A percentile compares a stretch with the other conserved stretches of the same genome.
phyloP scores from a whole-genome alignment of 2,329 filamentous ascomycete species.

The Colletotrichum lindemuthianum region DNA sequence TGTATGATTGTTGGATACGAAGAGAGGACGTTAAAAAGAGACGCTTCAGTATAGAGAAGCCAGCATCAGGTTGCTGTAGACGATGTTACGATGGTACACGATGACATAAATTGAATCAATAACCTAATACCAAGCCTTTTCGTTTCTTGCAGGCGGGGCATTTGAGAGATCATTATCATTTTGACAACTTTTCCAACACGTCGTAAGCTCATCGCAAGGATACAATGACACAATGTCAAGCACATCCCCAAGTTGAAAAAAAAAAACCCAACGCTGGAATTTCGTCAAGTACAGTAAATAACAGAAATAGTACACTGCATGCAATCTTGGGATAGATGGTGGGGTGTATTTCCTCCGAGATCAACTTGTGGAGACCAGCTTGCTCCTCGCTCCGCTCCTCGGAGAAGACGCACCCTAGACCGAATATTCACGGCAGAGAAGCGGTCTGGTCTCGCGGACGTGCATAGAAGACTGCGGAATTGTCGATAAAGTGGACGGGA shows the following conservation, averaged over 20 bases:
- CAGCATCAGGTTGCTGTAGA: slow-evolving; percentile 23
- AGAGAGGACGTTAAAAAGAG: slow-evolving; percentile 7
- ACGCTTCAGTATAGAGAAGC: slow-evolving; percentile 33
- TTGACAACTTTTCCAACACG: too few species aligned
- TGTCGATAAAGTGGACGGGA: not conserved
- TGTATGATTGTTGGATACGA: slow-evolving; percentile 17
- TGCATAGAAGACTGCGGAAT: slow-evolving; percentile 9
- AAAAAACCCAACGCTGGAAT: not conserved
- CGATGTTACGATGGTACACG: slow-evolving; percentile 35
- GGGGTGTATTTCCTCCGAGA: not conserved
- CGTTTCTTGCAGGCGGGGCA: too few species aligned
- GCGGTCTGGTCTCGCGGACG: slow-evolving; percentile 11
- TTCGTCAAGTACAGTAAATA: not conserved
- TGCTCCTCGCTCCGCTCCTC: too few species aligned
- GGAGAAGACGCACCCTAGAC: too few species aligned
- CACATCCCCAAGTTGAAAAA: not conserved
- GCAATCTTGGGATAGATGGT: not conserved
- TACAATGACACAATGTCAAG: too few species aligned
- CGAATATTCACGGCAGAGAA: not conserved
- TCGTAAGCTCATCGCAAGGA: too few species aligned
- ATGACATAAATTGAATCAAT: slow-evolving; percentile 36
- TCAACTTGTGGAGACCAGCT: not conserved
- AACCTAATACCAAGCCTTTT: slow-evolving; percentile 17
- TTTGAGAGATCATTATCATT: too few species aligned
- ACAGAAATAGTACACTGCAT: not conserved